Evolutionary conservation across 192 early-diverging fungal species (phyloP).

Genomic region (Martensiomyces pterosporus): DNA sequence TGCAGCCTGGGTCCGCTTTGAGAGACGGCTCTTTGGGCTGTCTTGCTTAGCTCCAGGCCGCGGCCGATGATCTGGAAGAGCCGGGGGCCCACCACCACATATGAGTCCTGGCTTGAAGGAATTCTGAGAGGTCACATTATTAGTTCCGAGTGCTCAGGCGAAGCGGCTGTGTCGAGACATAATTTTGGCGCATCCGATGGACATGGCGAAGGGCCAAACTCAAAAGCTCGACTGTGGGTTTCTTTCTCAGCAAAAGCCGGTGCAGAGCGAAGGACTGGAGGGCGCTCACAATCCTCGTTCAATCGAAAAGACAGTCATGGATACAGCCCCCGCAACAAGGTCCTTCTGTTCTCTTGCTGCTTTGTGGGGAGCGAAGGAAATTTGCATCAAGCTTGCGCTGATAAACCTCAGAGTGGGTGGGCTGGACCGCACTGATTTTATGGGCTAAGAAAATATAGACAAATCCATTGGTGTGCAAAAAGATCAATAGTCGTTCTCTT

Average conservation of each 20-base stretch:
- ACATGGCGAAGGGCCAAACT: constrained; percentile 15
- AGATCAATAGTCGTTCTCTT: constrained; percentile 1
- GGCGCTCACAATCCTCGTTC: constrained; percentile 16
- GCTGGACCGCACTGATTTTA: constrained; percentile 1
- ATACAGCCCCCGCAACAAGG: constrained; percentile 18
- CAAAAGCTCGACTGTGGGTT: constrained; percentile 16
- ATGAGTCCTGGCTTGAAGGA: no score
- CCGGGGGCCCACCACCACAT: no score
- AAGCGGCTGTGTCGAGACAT: constrained; percentile 11
- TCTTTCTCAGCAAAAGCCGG: constrained; percentile 12
- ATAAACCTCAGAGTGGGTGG: neutral
- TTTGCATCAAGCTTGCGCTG: neutral
- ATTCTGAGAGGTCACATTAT: constrained; percentile 7
- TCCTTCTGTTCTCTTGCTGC: neutral
- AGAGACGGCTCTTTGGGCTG: no score
- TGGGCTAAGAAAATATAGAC: neutral
- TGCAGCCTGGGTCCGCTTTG: no score
- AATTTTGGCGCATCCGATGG: constrained; percentile 18
- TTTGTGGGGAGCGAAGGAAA: no score
- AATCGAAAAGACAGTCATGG: constrained; percentile 4
- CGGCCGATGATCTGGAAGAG: no score
- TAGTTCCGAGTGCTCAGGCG: neutral
- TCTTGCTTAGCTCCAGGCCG: no score
- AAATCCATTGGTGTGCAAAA: neutral
- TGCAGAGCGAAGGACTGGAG: neutral